Evolutionary conservation across 1,284 basidiomycete species (phyloP).

Genomic region (Cystobasidiaceae sp.): DNA sequence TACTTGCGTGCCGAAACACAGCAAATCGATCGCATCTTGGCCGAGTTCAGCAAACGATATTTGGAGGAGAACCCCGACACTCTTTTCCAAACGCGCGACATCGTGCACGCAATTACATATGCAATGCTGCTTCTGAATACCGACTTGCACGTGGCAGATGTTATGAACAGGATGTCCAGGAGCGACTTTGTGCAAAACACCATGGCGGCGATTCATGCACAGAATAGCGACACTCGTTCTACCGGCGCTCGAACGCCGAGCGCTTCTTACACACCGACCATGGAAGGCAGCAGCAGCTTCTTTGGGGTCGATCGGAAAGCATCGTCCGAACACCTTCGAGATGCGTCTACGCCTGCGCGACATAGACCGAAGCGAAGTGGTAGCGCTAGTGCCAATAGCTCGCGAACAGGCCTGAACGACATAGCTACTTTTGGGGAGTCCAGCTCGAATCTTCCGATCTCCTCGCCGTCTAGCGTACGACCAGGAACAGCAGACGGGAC

Average conservation of each 20-base stretch:
- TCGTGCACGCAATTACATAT: constrained; percentile 88
- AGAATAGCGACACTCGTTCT: constrained; percentile 42
- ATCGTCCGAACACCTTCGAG: not conserved
- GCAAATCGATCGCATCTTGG: constrained; percentile 92
- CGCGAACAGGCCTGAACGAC: constrained; percentile 20
- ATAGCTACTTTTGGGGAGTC: not conserved
- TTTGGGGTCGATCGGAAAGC: not conserved
- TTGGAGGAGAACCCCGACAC: constrained; percentile 81
- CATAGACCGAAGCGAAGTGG: constrained; percentile 23
- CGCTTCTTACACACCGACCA: not conserved
- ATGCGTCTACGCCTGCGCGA: not conserved
- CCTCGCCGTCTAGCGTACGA: not conserved
- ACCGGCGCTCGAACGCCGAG: constrained; percentile 2
- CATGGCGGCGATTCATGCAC: constrained; percentile 72
- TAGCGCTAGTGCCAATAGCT: constrained; percentile 18
- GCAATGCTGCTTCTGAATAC: constrained; percentile 93
- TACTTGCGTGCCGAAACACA: constrained; percentile 95
- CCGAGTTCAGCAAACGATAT: constrained; percentile 80
- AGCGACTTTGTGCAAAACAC: constrained; percentile 90
- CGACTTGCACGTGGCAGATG: constrained; percentile 90
- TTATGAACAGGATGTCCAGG: constrained; percentile 84
- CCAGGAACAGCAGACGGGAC: not conserved
- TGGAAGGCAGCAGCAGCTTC: constrained; percentile 1
- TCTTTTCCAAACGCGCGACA: constrained; percentile 64
- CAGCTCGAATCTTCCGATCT: not conserved